phyloP scores from a whole-genome alignment of 2,329 filamentous ascomycete species.

The Dactylellina haptotyla region DNA sequence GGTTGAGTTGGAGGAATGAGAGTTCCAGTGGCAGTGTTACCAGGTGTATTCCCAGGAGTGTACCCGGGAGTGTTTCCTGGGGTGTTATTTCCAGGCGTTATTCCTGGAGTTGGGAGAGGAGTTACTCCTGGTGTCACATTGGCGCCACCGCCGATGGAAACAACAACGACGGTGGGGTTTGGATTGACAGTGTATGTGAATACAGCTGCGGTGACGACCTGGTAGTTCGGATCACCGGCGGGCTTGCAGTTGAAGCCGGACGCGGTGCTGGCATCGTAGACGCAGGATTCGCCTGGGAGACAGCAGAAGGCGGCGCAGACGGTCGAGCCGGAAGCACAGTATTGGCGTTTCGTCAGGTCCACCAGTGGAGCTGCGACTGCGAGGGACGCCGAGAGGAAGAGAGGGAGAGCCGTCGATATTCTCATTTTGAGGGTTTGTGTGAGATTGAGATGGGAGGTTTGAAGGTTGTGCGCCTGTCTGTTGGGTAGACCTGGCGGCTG shows the following conservation, averaged over 20 bases:
- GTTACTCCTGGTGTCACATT: constrained; percentile 12
- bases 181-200: constrained; percentile 50
- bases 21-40: constrained; percentile 29
- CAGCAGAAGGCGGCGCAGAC: constrained; percentile 47
- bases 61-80: constrained; percentile 28
- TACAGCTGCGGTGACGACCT: constrained; percentile 18
- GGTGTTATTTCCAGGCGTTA: constrained; percentile 31
- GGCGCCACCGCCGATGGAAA: constrained; percentile 18
- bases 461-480: neutral
- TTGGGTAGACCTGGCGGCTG: neutral
- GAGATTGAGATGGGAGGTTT: neutral
- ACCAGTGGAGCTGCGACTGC: constrained; percentile 48
- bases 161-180: constrained; percentile 30
- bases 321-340: constrained; percentile 21
- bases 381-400: constrained; percentile 39
- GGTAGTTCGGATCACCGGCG: constrained; percentile 23
- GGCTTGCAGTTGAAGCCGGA: constrained; percentile 49
- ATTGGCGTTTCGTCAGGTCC: constrained; percentile 48
- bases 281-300: constrained; percentile 38
- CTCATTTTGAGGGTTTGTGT: constrained; percentile 35
- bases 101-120: constrained; percentile 29
- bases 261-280: constrained; percentile 35
- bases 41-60: constrained; percentile 45
- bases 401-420: constrained; percentile 30
- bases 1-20: constrained; percentile 39